A percentile compares a stretch with the other conserved stretches of the same genome.
Conservation (phyloP, 768 basidiomycete species). For the Sarcodon sp. region DNA sequence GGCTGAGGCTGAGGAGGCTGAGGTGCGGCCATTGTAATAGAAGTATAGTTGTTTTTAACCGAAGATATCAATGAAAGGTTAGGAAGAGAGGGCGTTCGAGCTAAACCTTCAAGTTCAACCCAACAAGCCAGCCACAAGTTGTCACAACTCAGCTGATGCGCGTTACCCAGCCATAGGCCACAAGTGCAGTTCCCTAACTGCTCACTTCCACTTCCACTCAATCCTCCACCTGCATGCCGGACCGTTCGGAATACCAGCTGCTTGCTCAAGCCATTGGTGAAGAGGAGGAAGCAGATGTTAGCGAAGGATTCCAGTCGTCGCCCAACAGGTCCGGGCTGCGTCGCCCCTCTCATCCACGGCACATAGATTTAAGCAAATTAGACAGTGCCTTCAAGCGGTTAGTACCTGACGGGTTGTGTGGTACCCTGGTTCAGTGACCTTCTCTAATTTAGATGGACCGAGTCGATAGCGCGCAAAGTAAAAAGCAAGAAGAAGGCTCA, state of each 20-base stretch:
- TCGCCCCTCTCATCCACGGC: conserved; percentile 34
- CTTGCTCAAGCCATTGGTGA: conserved; percentile 27
- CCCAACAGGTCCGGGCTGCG: conserved; percentile 16
- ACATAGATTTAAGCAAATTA: conserved; percentile 68
- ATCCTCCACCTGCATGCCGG: conserved; percentile 20
- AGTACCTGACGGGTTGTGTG: conserved; percentile 3
- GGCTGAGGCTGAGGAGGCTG: no score
- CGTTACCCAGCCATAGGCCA: no score
- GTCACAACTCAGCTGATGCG: no score
- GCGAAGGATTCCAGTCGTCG: conserved; percentile 15
- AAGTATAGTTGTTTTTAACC: no score
- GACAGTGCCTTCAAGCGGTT: conserved; percentile 79
- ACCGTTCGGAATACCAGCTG: conserved; percentile 31
- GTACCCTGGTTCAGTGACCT: not conserved
- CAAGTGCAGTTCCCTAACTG: not conserved
- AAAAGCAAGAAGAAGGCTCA: conserved; percentile 60
- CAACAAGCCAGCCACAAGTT: no score
- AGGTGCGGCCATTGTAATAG: no score
- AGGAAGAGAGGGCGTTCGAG: no score
- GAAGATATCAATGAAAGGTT: no score
- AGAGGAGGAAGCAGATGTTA: conserved; percentile 27
- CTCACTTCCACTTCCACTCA: not conserved
- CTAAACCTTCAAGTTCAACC: no score
- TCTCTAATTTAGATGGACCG: conserved; percentile 52
- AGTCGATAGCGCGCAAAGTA: conserved; percentile 76